Percentiles rank a stretch among this genome's conserved stretches.
Evolutionary conservation across 164 flowering plant species (phyloP).

Genomic region (Vitis cinerea): DNA sequence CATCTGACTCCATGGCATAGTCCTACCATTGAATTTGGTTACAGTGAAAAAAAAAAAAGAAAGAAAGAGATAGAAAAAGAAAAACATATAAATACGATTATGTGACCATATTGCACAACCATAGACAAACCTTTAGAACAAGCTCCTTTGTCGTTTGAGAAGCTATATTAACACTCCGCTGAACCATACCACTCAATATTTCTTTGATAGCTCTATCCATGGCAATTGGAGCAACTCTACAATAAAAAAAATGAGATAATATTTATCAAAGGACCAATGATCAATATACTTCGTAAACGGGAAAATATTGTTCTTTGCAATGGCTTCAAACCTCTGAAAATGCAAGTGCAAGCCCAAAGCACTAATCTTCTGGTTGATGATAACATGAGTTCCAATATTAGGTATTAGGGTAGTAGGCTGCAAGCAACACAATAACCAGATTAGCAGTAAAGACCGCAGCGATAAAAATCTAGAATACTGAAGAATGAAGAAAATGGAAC

Average conservation of each 20-base stretch:
- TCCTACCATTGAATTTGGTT: constrained; percentile 45
- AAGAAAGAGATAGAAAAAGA: neutral
- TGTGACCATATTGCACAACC: neutral
- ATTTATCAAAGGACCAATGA: neutral
- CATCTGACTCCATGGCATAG: constrained; percentile 93
- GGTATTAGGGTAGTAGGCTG: constrained; percentile 71
- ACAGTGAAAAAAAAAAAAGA: neutral
- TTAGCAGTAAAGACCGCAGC: constrained; percentile 2
- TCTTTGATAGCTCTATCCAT: constrained; percentile 96
- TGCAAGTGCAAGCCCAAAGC: constrained; percentile 65
- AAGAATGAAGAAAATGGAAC: constrained; percentile 2
- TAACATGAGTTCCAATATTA: constrained; percentile 73
- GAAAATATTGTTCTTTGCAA: constrained; percentile 1
- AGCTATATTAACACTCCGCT: constrained; percentile 93
- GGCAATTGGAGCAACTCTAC: constrained; percentile 82
- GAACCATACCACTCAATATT: constrained; percentile 72
- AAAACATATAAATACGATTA: neutral
- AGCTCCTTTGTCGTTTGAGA: constrained; percentile 91
- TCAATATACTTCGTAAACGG: neutral
- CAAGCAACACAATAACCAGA: constrained; percentile 17
- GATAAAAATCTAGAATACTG: neutral
- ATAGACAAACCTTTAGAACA: constrained; percentile 68
- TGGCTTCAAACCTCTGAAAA: constrained; percentile 74
- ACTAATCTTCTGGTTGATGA: constrained; percentile 75
- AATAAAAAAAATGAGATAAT: constrained; percentile 4